Base-by-base conservation (phyloP, 805 yeast genomes). In the Ogataea paradorogensis region DNA sequence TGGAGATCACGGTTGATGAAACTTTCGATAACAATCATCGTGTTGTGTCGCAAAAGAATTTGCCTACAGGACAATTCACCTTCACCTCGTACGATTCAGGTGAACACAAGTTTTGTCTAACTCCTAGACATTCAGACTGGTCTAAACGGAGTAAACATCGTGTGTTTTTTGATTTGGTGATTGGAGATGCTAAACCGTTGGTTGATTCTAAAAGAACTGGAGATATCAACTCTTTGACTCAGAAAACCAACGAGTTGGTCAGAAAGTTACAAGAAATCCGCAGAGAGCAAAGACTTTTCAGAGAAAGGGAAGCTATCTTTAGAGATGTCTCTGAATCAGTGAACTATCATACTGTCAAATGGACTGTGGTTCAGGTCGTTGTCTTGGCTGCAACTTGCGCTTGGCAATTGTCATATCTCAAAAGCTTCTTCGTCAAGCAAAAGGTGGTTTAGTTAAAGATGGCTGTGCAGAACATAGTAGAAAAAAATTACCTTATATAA, bases 351-450 rank as follows among this genome's bases (percentile, higher is more conserved):
- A 87, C 84, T 24, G 78, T 82, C 50, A 78, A 75, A 66, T 84
- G 91, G 91, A 77, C 86, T 20, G 55, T 83, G 34, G 59, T 84
- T 40, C 91, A 84, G 66, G 58, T 82, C 44, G 29, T 78, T 30
- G 84, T 80, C 3, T 70, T 84, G 55, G 71, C 77, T 26, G 79
- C 73, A 33, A 80, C 88, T 20, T 83, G 91, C 61, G 70, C 73
- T 33, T 82, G 84, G 78, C 93, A 84, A 66, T 66, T 84, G 62
- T 76, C 76, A 41, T 87, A 82, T 58, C 73, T 84, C 66, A 78
- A 82, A 68, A 67, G 82, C 13, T 84, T 82, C 69, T 84, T 84
- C 53, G 89, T 83, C 50, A 84, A 84, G 62, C 90, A 84, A 65
- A 84, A 84, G 62, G 76, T 78, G 56, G 80, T 78, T 25, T 76